Conservation (phyloP, 2,329 filamentous ascomycete species). For the Venturia carpophila region DNA sequence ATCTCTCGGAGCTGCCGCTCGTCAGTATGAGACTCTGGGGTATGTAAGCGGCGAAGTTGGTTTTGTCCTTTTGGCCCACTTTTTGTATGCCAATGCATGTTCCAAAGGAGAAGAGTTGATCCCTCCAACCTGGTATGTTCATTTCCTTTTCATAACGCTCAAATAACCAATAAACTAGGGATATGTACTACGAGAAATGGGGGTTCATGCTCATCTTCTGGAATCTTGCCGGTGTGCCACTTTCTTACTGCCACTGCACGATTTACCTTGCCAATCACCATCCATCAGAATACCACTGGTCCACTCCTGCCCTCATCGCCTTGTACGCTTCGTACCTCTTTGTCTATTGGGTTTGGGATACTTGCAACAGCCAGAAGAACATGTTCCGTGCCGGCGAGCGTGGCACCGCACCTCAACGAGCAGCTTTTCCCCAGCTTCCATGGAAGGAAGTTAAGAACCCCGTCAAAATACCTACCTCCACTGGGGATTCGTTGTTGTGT, state of each 20-base stretch:
- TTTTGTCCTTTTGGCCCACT: slow-evolving; percentile 84
- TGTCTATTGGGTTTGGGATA: slow-evolving; percentile 89
- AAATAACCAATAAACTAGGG: slow-evolving; percentile 41
- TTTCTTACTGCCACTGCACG: slow-evolving; percentile 90
- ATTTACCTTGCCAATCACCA: slow-evolving; percentile 81
- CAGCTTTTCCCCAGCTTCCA: slow-evolving; percentile 82
- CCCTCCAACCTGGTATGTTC: slow-evolving; percentile 64
- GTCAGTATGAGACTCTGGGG: slow-evolving; percentile 77
- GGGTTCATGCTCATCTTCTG: slow-evolving; percentile 98
- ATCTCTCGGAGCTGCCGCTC: slow-evolving; percentile 65
- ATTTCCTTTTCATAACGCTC: background rate
- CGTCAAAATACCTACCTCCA: slow-evolving; percentile 62
- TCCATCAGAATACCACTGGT: slow-evolving; percentile 70
- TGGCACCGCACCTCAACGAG: slow-evolving; percentile 61
- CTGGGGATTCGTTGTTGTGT: slow-evolving; percentile 68
- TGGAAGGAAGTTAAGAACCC: slow-evolving; percentile 80
- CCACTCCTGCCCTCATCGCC: slow-evolving; percentile 55
- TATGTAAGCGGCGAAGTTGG: slow-evolving; percentile 78
- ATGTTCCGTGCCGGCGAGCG: slow-evolving; percentile 75
- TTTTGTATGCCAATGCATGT: slow-evolving; percentile 86
- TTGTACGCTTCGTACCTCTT: slow-evolving; percentile 68
- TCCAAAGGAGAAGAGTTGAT: slow-evolving; percentile 89
- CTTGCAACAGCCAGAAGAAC: slow-evolving; percentile 89
- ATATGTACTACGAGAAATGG: slow-evolving; percentile 97
- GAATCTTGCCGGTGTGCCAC: slow-evolving; percentile 85